Evolutionary conservation across 192 early-diverging fungal species (phyloP).

Genomic region (Backusella tarrabulga): DNA sequence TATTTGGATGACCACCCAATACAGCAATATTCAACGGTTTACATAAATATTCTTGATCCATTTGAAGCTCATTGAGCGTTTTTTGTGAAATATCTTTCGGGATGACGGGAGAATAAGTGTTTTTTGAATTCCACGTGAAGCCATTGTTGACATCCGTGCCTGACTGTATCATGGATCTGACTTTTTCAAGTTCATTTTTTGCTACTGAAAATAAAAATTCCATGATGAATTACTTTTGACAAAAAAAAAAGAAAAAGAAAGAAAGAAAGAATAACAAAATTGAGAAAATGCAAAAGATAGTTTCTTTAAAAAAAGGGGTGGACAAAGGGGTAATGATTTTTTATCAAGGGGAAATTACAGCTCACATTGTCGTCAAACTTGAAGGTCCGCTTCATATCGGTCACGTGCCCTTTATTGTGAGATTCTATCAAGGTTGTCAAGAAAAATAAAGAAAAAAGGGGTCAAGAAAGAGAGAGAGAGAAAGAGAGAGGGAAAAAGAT

Average conservation of each 20-base stretch:
- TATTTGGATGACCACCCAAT: slow-evolving; percentile 53
- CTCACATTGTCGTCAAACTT: not conserved
- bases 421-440: not conserved
- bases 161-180: slow-evolving; percentile 34
- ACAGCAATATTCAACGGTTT: slow-evolving; percentile 60
- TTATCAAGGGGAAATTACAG: slow-evolving; percentile 14
- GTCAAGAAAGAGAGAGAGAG: not conserved
- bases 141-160: slow-evolving; percentile 46
- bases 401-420: not conserved
- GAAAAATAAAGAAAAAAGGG: not conserved
- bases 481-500: not conserved
- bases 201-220: slow-evolving; percentile 42
- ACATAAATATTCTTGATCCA: slow-evolving; percentile 43
- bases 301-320: not conserved
- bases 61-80: slow-evolving; percentile 28
- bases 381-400: not conserved
- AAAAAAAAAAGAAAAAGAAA: not conserved
- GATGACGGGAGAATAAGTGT: slow-evolving; percentile 38
- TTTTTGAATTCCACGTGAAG: slow-evolving; percentile 43
- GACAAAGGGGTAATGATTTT: not conserved
- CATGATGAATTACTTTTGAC: slow-evolving; percentile 22
- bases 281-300: not conserved
- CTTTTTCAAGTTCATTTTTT: slow-evolving; percentile 38
- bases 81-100: slow-evolving; percentile 27
- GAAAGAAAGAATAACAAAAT: not conserved